Evolutionary conservation across 75 land plant species (phyloP), one percentile per base, ranked within the genome.

Genomic region (Picea sitchensis): DNA sequence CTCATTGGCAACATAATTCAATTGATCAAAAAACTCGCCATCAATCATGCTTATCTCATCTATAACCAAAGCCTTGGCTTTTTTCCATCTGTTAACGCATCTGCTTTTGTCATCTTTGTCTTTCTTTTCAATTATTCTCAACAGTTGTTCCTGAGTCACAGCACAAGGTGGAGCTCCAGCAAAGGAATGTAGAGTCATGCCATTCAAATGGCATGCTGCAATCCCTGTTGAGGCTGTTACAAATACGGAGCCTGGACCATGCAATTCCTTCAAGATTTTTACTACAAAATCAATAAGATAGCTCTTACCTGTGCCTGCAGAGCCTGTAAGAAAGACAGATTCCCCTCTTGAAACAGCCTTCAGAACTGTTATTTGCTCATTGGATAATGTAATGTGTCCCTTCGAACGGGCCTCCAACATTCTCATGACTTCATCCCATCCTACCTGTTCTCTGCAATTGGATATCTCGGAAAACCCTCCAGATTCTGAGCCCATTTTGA

Each of bases 41-140:
- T 86, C 88, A 20, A 93, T 84, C 96, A 93, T 90, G 76, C 96
- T 93, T 62, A 92, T 85, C 67, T 93, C 96, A 80, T 93, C 96
- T 34, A 93, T 84, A 58, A 93, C 80, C 47, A 93, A 82, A 1
- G 87, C 96, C 84, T 84, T 83, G 2, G 82, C 94, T 7, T 60
- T 81, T 14, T 14, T 54, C 96, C 96, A 93, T 75, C 94, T 85
- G 12, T 58, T 77, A 2, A 14, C 32, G 21, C 67, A 77, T 7
- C 36, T 76, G 26, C 26, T 26, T 26, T 26, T 26, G 26, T 26
- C 26, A 26, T 26, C 26, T 26, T 26, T 26, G 36, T 61, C 78
- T 60, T 84, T 68, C 5, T 5, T 59, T 14, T 38, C n/a, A 36
- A 85, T 90, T 78, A 58, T 73, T 3, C 23, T 47, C 26, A 78